These are phyloP conservation scores for Phytophthora hybrid DNA, from an alignment of 352 stramenopile species.

Conservation along the genomic window DNA sequence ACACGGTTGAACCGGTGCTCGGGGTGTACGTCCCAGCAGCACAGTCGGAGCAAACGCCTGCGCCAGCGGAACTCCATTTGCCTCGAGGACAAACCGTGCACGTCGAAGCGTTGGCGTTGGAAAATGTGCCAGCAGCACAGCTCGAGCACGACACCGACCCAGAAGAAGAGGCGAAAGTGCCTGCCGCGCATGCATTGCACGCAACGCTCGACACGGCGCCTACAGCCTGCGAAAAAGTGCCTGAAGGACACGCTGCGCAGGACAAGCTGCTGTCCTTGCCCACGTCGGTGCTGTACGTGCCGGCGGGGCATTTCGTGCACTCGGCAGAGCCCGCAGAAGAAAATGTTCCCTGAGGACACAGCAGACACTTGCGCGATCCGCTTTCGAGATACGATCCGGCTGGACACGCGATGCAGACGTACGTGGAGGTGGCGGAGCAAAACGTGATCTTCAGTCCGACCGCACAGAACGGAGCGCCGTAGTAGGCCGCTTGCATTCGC, in stretches of 20 bases:
- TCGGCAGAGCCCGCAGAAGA: slow-evolving; percentile 48
- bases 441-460: slow-evolving; percentile 62
- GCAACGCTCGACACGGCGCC: slow-evolving; percentile 41
- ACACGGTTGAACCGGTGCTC: slow-evolving; percentile 44
- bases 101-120: slow-evolving; percentile 43
- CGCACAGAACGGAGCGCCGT: slow-evolving; percentile 60
- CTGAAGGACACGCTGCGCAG: slow-evolving; percentile 60
- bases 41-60: slow-evolving; percentile 51
- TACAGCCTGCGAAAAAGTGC: slow-evolving; percentile 51
- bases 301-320: slow-evolving; percentile 57
- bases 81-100: slow-evolving; percentile 56
- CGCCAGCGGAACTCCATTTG: slow-evolving; percentile 49
- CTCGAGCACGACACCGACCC: slow-evolving; percentile 34
- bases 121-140: slow-evolving; percentile 51
- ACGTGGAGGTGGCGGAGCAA: slow-evolving; percentile 54
- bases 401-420: slow-evolving; percentile 73
- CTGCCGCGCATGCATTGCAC: slow-evolving; percentile 43
- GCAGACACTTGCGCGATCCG: slow-evolving; percentile 59
- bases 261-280: slow-evolving; percentile 46
- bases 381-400: slow-evolving; percentile 64
- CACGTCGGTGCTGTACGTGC: slow-evolving; percentile 55
- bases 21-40: slow-evolving; percentile 57
- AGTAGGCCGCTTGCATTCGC: slow-evolving; percentile 59
- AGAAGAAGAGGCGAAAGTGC: slow-evolving; percentile 25
- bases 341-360: slow-evolving; percentile 56